Conservation (phyloP, 2,329 filamentous ascomycete genomes). For the Aspergillus phoenicis region DNA sequence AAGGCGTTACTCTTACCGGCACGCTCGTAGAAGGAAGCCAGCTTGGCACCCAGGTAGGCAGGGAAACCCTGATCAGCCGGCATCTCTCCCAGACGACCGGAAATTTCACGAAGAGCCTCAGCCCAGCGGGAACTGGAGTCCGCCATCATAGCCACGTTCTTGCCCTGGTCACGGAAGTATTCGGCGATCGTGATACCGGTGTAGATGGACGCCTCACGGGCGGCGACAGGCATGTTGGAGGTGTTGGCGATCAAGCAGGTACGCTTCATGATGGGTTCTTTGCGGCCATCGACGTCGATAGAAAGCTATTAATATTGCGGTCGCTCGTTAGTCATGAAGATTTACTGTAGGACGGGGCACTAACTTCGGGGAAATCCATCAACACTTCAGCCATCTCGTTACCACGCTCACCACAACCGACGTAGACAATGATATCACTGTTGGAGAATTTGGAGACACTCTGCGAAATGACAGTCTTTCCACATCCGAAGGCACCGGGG, state of each 20-base stretch:
- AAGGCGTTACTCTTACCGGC: slow-evolving; percentile 84
- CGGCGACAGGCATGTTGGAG: slow-evolving; percentile 99
- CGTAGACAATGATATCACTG: slow-evolving; percentile 98
- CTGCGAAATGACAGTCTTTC: slow-evolving; percentile 99
- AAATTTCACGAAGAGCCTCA: slow-evolving; percentile 97
- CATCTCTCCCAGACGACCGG: slow-evolving; percentile 98
- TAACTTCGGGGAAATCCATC: slow-evolving; percentile 95
- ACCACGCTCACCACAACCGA: slow-evolving; percentile 89
- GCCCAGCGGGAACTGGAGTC: slow-evolving; percentile 98
- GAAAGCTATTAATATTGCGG: slow-evolving; percentile 60
- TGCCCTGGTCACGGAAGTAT: slow-evolving; percentile 96
- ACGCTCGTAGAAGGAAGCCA: slow-evolving; percentile 99
- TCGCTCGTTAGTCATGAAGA: slow-evolving; percentile 15
- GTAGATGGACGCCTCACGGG: slow-evolving; percentile 98
- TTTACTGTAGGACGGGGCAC: slow-evolving; percentile 11
- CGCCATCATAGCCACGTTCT: slow-evolving; percentile 99
- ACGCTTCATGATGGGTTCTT: slow-evolving; percentile 99
- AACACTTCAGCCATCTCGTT: slow-evolving; percentile 99
- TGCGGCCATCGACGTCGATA: slow-evolving; percentile 89
- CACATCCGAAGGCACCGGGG: slow-evolving; percentile 95
- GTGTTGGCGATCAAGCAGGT: slow-evolving; percentile 98
- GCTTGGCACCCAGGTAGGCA: slow-evolving; percentile 92
- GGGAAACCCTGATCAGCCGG: slow-evolving; percentile 99
- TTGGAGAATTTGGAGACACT: slow-evolving; percentile 99
- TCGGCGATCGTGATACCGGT: slow-evolving; percentile 93